A percentile compares a stretch with the other conserved stretches of the same genome.
Conservation (phyloP, 23 red algal species). For the Gracilaria domingensis region DNA sequence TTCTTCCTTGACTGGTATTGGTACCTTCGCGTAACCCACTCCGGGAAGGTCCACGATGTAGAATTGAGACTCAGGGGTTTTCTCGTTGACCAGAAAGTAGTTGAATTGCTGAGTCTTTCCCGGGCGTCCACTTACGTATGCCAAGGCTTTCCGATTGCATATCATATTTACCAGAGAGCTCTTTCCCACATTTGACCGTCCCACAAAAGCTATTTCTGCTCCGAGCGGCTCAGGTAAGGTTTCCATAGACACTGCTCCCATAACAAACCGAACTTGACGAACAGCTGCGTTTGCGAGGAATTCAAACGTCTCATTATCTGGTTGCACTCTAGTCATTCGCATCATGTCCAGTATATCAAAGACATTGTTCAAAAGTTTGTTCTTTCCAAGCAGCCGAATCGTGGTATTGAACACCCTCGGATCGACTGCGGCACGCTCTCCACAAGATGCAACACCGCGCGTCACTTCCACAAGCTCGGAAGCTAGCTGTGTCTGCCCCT, state of each 20-base stretch:
- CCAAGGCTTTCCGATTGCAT: constrained; percentile 74
- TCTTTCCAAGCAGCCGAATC: constrained; percentile 79
- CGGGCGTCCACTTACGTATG: constrained; percentile 80
- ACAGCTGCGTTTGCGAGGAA: constrained; percentile 84
- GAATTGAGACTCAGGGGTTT: constrained; percentile 60
- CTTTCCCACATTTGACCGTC: constrained; percentile 95
- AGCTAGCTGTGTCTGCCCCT: neutral
- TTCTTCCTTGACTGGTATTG: constrained; percentile 63
- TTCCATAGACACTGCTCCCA: constrained; percentile 85
- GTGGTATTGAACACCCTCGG: constrained; percentile 38
- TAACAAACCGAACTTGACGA: constrained; percentile 86
- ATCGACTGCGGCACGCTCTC: constrained; percentile 17
- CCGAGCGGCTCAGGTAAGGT: constrained; percentile 76
- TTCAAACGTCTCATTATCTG: constrained; percentile 76
- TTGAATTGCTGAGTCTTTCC: constrained; percentile 97
- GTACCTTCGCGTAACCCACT: constrained; percentile 89
- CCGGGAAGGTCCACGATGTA: constrained; percentile 93
- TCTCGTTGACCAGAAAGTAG: constrained; percentile 95
- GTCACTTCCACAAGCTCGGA: neutral
- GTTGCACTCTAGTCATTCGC: constrained; percentile 30
- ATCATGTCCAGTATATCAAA: constrained; percentile 81
- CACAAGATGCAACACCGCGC: neutral
- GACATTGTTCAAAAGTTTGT: constrained; percentile 48
- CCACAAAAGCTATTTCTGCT: constrained; percentile 90
- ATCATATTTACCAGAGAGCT: constrained; percentile 93